These are phyloP conservation scores for Eucalyptus camaldulensis DNA, from an alignment of 345 rosid genomes.

Conservation along the genomic window DNA sequence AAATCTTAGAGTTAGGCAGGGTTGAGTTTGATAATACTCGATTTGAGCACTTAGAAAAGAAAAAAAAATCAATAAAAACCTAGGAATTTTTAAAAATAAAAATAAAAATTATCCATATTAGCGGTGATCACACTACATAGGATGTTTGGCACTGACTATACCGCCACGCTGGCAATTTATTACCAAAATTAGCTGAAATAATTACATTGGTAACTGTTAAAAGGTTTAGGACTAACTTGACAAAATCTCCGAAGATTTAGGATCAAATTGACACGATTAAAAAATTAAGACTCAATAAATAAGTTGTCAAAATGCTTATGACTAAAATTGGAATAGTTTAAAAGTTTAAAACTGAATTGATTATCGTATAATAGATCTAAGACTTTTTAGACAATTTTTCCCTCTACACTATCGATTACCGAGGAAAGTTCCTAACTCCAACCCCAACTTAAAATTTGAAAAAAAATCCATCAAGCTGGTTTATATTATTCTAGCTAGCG, in stretches of 20 bases:
- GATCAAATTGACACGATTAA: not conserved
- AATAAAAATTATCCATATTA: too few species aligned
- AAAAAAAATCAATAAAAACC: too few species aligned
- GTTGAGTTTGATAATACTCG: not conserved
- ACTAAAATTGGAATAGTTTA: too few species aligned
- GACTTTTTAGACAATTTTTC: not conserved
- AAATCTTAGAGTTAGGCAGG: not conserved
- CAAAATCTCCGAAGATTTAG: too few species aligned
- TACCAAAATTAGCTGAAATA: not conserved
- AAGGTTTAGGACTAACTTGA: too few species aligned
- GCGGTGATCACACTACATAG: not conserved
- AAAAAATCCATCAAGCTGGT: not conserved
- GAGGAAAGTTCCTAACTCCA: not conserved
- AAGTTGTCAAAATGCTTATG: not conserved
- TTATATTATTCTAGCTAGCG: not conserved
- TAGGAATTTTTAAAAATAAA: accelerated
- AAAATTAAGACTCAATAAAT: too few species aligned
- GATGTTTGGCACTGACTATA: accelerated
- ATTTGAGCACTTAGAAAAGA: too few species aligned
- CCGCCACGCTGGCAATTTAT: not conserved
- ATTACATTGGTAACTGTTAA: not conserved
- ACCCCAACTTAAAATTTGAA: not conserved
- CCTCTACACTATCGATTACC: not conserved
- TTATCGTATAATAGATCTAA: accelerated
- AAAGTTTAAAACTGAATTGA: too few species aligned